phyloP scores from a whole-genome alignment of 23 red algal genomes.

The Chondrus crispus region DNA sequence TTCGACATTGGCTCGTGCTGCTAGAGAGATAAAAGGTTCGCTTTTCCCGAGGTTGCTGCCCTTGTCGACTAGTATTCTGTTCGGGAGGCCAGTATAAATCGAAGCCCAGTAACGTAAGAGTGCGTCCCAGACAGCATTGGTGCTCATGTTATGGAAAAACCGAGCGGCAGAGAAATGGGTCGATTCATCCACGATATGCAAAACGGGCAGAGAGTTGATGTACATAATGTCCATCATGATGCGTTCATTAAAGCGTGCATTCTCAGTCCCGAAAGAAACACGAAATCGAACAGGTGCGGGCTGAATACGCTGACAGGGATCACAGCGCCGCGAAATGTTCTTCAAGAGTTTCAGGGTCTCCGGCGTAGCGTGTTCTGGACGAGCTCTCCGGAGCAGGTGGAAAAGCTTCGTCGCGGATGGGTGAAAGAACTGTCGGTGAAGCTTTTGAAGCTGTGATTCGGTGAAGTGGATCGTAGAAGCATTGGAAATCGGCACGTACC shows the following conservation, averaged over 20 bases:
- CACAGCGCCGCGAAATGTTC: conserved; percentile 16
- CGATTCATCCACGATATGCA: conserved; percentile 26
- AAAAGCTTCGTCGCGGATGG: background rate
- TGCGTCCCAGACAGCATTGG: conserved; percentile 3
- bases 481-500: background rate
- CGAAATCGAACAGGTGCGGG: conserved; percentile 12
- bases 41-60: background rate
- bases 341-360: background rate
- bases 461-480: background rate
- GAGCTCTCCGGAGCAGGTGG: background rate
- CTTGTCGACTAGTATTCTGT: conserved; percentile 20
- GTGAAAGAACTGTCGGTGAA: background rate
- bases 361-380: background rate
- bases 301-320: conserved; percentile 27
- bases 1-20: background rate
- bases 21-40: conserved; percentile 15
- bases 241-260: conserved; percentile 16
- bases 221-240: conserved; percentile 51
- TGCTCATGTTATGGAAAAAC: conserved; percentile 1
- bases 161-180: conserved; percentile 30
- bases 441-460: background rate
- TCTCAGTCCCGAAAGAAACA: conserved; percentile 4
- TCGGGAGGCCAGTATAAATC: conserved; percentile 17
- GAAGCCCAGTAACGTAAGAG: background rate
- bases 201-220: conserved; percentile 4